phyloP scores from a whole-genome alignment of 257 asterid genomes.

The Solanum gracilifrons region DNA sequence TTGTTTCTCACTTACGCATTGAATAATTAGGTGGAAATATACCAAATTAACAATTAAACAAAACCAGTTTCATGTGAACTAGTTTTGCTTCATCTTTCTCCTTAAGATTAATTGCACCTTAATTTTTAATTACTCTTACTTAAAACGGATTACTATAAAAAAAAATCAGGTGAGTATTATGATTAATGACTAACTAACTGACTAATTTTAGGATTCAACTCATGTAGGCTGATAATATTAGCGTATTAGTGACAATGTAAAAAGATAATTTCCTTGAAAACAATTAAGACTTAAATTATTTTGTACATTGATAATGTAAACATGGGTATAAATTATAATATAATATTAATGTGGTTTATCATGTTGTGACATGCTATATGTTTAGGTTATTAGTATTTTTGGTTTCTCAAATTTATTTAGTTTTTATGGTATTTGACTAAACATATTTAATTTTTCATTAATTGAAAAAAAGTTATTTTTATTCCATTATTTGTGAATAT shows the following conservation, averaged over 20 bases:
- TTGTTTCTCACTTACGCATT: background rate
- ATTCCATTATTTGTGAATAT: background rate
- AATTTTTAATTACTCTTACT: background rate
- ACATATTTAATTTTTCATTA: background rate
- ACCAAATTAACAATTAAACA: background rate
- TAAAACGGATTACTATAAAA: background rate
- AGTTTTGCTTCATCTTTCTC: background rate
- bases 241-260: background rate
- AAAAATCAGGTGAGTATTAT: too few species aligned
- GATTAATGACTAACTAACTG: background rate
- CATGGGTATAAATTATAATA: background rate
- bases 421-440: background rate
- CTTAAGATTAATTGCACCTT: background rate
- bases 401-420: background rate
- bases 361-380: background rate
- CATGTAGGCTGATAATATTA: background rate
- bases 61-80: background rate
- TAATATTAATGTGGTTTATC: background rate
- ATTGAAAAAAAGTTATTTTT: background rate
- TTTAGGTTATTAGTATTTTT: background rate
- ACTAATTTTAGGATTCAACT: background rate
- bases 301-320: background rate
- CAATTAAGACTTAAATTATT: background rate
- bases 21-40: background rate
- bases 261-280: background rate